Conservation (phyloP, 768 basidiomycete genomes). For the Coprinopsis sp. region DNA sequence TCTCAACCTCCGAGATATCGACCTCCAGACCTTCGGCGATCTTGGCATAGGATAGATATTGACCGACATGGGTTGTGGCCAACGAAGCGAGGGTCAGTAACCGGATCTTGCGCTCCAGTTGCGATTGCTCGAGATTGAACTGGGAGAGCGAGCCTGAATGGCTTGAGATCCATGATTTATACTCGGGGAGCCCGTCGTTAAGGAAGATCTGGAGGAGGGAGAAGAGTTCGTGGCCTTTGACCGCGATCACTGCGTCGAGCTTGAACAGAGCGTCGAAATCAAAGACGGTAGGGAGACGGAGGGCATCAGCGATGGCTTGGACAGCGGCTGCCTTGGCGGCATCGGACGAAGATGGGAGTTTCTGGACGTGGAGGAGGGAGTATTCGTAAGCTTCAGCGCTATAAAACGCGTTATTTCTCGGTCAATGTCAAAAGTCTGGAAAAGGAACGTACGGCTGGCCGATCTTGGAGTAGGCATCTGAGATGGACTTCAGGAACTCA, state of each 20-base stretch:
- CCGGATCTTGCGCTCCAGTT: constrained; percentile 75
- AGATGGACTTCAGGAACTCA: constrained; percentile 59
- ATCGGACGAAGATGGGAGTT: constrained; percentile 52
- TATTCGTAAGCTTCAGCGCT: constrained; percentile 66
- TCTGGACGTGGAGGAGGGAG: constrained; percentile 54
- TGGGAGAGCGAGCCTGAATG: constrained; percentile 40
- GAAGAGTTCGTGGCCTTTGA: constrained; percentile 68
- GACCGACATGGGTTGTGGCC: constrained; percentile 72
- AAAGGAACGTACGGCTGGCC: constrained; percentile 52
- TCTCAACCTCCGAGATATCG: constrained; percentile 64
- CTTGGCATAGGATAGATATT: constrained; percentile 64
- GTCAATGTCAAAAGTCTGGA: background rate
- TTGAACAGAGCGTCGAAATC: constrained; percentile 81
- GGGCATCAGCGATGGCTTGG: constrained; percentile 57
- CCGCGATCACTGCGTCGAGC: constrained; percentile 61
- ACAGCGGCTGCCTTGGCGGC: constrained; percentile 50
- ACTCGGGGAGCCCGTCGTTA: constrained; percentile 56
- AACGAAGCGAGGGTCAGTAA: constrained; percentile 72
- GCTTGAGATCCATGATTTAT: constrained; percentile 52
- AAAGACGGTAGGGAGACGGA: constrained; percentile 63
- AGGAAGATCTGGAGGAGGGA: constrained; percentile 74
- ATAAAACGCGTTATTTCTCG: background rate
- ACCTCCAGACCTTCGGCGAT: constrained; percentile 68
- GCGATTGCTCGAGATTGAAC: constrained; percentile 51
- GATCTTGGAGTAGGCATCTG: constrained; percentile 51